Evolutionary conservation across 371 early-diverging fungal genomes (phyloP).

Genomic region (Mycotypha africana): DNA sequence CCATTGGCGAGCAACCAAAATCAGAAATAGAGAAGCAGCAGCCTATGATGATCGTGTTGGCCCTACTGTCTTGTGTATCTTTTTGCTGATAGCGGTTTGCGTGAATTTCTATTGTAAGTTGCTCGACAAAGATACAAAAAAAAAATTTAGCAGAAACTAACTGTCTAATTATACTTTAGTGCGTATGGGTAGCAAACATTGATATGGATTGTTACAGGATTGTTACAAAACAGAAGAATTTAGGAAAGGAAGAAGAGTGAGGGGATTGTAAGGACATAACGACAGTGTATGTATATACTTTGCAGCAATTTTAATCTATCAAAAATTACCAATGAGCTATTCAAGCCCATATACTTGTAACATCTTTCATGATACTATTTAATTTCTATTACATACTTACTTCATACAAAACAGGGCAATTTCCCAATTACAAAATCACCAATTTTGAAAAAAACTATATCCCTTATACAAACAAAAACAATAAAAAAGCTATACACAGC

Average conservation of each 20-base stretch:
- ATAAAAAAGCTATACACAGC: no score
- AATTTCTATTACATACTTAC: no score
- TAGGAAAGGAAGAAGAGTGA: neutral
- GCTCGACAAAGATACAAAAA: no score
- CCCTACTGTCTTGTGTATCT: constrained; percentile 73
- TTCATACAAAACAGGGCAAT: no score
- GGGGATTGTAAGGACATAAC: constrained; percentile 3
- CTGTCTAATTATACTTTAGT: constrained; percentile 9
- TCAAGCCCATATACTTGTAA: neutral
- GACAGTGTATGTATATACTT: constrained; percentile 11
- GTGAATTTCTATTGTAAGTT: constrained; percentile 81
- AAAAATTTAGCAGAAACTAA: neutral
- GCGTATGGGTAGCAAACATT: constrained; percentile 19
- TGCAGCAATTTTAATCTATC: constrained; percentile 58
- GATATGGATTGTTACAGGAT: neutral
- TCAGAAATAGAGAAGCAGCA: constrained; percentile 47
- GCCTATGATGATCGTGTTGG: constrained; percentile 56
- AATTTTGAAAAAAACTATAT: no score
- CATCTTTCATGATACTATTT: neutral
- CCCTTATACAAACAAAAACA: no score
- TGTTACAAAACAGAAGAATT: neutral
- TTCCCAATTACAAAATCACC: no score
- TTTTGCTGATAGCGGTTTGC: constrained; percentile 70
- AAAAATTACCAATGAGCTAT: constrained; percentile 70
- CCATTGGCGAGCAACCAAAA: constrained; percentile 78